Conservation (phyloP, 2,329 filamentous ascomycete species). For the Lizonia empirigonia region DNA sequence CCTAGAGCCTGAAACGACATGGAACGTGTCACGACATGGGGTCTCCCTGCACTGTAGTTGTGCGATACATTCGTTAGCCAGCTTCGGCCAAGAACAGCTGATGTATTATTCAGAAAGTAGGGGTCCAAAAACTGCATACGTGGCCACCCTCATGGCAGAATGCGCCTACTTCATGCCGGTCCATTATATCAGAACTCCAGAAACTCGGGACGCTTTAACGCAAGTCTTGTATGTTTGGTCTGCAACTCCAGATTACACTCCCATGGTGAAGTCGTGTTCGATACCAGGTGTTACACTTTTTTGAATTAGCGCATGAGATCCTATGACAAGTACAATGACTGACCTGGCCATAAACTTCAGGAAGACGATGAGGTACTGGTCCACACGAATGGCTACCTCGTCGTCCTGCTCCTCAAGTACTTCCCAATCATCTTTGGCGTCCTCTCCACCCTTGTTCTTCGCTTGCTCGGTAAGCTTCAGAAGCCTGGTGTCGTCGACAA, state of each 20-base stretch:
- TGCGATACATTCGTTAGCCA: neutral
- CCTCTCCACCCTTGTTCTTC: conserved; percentile 50
- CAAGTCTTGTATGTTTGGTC: no score
- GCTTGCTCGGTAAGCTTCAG: conserved; percentile 61
- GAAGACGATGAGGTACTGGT: conserved; percentile 87
- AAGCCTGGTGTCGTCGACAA: conserved; percentile 79
- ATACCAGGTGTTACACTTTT: conserved; percentile 92
- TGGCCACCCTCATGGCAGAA: neutral
- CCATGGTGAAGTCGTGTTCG: conserved; percentile 98
- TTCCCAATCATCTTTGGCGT: conserved; percentile 64
- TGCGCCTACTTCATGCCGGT: conserved; percentile 10
- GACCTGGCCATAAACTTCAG: conserved; percentile 71
- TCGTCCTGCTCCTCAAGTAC: conserved; percentile 66
- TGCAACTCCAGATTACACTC: conserved; percentile 75
- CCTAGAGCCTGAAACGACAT: no score
- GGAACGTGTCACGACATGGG: no score
- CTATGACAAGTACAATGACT: neutral
- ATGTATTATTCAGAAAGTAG: neutral
- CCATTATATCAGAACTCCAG: neutral
- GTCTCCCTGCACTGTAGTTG: neutral
- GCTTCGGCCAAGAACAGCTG: neutral
- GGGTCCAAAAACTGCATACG: neutral
- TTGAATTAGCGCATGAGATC: conserved; percentile 64
- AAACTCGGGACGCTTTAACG: no score
- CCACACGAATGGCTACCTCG: conserved; percentile 82